Evolutionary conservation across 768 basidiomycete genomes (phyloP), one percentile per base, ranked within the genome.

Genomic region (Pseudohyphozyma bogoriensis): DNA sequence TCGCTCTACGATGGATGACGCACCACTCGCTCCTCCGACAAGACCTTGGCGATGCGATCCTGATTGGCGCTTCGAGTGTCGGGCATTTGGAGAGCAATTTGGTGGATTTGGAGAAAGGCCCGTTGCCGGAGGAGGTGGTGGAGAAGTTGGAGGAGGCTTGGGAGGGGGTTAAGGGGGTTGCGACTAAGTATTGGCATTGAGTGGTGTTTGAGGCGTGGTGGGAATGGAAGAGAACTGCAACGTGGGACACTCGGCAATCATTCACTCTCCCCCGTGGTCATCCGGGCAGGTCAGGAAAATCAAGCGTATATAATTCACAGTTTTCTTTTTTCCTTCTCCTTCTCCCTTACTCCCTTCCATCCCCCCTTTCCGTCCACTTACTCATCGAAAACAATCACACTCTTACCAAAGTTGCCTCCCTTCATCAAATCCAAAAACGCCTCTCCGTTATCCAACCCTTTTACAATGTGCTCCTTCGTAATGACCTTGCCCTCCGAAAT

Each of bases 11-110:
- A 45, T 81, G 80, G 80, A 63, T 77, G 54, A 73, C 74, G 35
- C 78, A 80, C 68, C 80, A 81, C 68, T 78, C 78, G n/a, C 67
- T 73, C 40, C 67, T 79, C 67, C 75, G 78, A 65, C 72, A 72
- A 11, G 79, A 81, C 62, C 66, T 75, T 29, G 78, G 79, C 15
- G 79, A 81, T 65, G 71, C 78, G 28, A 73, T 84, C 58, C 73
- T 85, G 57, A 83, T 85, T 64, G 83, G 83, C n/a, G 83, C 83
- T 31, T 81, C 79, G 6, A 81, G 77, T 59, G 51, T 80, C 63
- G 73, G 75, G 33, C 83, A 85, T 65, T 79, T 83, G 50, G 78
- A 83, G 69, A 55, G 79, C 76, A 82, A 82, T 65, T 62, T 81
- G 22, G 42, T 73, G 20, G 80, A 82, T 63, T 69, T 81, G 5